Evolutionary conservation across 352 stramenopile genomes (phyloP).

Genomic region (Globisporangium polare): DNA sequence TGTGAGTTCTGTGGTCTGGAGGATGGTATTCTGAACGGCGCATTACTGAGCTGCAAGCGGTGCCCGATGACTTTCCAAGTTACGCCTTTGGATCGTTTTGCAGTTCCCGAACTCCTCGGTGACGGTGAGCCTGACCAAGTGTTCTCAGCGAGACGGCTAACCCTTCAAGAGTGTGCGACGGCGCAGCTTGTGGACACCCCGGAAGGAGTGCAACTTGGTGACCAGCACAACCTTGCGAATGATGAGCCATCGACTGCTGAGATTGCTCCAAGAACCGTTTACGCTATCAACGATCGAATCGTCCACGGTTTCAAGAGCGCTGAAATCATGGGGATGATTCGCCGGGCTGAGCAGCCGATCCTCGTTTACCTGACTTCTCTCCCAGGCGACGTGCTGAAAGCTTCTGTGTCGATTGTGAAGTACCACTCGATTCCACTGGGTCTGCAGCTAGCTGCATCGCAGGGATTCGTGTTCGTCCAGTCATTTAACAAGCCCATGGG

Average conservation of each 20-base stretch:
- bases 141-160: constrained; percentile 6
- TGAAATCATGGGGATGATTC: constrained; percentile 37
- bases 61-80: constrained; percentile 42
- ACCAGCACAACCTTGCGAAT: not conserved
- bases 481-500: constrained; percentile 28
- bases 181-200: constrained; percentile 11
- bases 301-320: constrained; percentile 38
- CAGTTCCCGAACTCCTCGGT: constrained; percentile 41
- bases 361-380: constrained; percentile 43
- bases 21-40: constrained; percentile 62
- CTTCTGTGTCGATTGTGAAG: constrained; percentile 66
- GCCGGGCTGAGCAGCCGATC: constrained; percentile 26
- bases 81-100: constrained; percentile 43
- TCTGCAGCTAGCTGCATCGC: constrained; percentile 30
- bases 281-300: constrained; percentile 52
- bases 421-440: constrained; percentile 35
- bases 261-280: constrained; percentile 21
- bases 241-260: not conserved
- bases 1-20: constrained; percentile 62
- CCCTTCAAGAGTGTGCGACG: constrained; percentile 12
- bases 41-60: constrained; percentile 41
- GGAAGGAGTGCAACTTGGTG: constrained; percentile 15
- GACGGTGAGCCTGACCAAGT: constrained; percentile 8
- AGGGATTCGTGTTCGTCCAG: constrained; percentile 45
- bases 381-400: constrained; percentile 44